These are phyloP conservation scores for Gillenia trifoliata DNA, from an alignment of 306 rosid species.

Conservation along the genomic window DNA sequence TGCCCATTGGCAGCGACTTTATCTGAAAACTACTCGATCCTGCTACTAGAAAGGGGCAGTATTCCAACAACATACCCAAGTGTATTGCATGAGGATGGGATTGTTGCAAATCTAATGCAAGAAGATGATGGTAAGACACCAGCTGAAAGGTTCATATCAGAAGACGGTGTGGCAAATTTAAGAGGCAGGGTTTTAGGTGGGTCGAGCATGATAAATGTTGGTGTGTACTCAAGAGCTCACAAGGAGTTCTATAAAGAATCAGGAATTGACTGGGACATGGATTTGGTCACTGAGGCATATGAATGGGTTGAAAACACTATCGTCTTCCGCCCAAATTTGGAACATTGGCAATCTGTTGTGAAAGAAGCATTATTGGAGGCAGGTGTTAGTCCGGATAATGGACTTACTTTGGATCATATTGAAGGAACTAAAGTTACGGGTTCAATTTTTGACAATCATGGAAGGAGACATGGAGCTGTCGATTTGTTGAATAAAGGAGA, in stretches of 20 bases:
- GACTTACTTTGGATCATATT: constrained; percentile 1
- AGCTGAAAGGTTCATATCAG: constrained; percentile 15
- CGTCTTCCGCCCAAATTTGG: background rate
- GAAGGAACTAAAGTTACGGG: constrained; percentile 7
- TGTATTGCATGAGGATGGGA: background rate
- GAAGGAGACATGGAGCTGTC: constrained; percentile 20
- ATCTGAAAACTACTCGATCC: constrained; percentile 24
- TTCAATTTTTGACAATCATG: constrained; percentile 16
- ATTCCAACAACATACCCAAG: constrained; percentile 7
- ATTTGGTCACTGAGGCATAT: constrained; percentile 11
- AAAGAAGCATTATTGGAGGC: constrained; percentile 11
- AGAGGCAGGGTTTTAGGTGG: constrained; percentile 32
- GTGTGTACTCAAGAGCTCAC: constrained; percentile 17
- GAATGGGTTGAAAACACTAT: constrained; percentile 21
- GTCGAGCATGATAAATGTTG: constrained; percentile 23
- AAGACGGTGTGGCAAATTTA: constrained; percentile 17
- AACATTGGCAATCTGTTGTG: background rate
- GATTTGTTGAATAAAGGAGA: constrained; percentile 8
- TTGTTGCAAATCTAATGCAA: background rate
- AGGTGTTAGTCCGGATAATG: constrained; percentile 21
- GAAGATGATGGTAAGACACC: constrained; percentile 16
- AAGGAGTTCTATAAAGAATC: constrained; percentile 3
- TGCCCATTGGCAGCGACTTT: constrained; percentile 36
- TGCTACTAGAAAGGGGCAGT: constrained; percentile 29
- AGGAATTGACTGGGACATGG: constrained; percentile 18